These are phyloP conservation scores for Rhodotorula toruloides DNA, from an alignment of 768 basidiomycete species.

Conservation along the genomic window DNA sequence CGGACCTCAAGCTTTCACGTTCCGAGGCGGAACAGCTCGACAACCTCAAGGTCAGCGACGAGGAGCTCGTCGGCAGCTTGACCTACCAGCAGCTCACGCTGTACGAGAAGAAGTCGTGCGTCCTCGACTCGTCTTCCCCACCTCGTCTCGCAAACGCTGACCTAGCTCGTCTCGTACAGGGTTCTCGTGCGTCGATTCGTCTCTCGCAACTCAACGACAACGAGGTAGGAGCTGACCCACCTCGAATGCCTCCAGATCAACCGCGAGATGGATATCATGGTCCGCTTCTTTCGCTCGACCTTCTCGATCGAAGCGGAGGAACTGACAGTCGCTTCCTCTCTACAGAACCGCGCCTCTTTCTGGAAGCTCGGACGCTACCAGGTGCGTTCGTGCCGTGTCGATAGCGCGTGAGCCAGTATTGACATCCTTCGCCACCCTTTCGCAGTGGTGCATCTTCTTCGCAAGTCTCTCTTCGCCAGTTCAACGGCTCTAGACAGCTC, in stretches of 20 bases:
- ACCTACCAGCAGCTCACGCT: conserved; percentile 33
- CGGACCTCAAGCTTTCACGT: not conserved
- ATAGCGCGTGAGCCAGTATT: not conserved
- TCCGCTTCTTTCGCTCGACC: not conserved
- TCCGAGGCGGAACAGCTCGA: conserved; percentile 13
- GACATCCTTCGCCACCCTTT: not conserved
- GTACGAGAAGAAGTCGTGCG: conserved; percentile 46
- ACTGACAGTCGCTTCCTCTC: not conserved
- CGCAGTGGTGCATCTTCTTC: conserved; percentile 45
- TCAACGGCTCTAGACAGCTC: not conserved
- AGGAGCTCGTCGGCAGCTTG: conserved; percentile 10
- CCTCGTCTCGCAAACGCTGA: not conserved
- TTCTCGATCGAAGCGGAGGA: no score
- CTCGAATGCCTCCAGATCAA: conserved; percentile 37
- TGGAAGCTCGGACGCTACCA: conserved; percentile 45
- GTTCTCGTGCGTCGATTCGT: not conserved
- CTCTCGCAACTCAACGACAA: not conserved
- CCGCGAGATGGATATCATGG: conserved; percentile 45
- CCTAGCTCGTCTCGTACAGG: not conserved
- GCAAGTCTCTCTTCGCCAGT: not conserved
- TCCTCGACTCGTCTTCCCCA: not conserved
- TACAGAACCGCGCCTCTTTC: conserved; percentile 14
- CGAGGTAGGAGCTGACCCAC: not conserved
- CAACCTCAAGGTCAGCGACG: conserved; percentile 10
- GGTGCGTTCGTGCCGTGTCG: conserved; percentile 4